phyloP scores from a whole-genome alignment of 768 basidiomycete genomes.

The Sporobolomyces pararoseus region DNA sequence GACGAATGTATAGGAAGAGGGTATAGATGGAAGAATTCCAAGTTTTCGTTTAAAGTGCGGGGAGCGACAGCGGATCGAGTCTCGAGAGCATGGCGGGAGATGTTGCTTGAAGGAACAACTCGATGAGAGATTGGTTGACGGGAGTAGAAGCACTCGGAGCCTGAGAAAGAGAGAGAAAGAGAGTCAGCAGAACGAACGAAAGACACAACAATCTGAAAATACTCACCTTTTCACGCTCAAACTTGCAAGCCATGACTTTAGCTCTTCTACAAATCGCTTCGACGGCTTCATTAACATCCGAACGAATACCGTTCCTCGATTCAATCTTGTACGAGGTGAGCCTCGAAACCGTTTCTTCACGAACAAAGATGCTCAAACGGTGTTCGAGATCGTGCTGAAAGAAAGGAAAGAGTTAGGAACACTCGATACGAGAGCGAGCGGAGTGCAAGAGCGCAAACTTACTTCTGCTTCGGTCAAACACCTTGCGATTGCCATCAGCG shows the following conservation, averaged over 20 bases:
- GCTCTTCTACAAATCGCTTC: constrained; percentile 74
- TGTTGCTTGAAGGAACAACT: constrained; percentile 77
- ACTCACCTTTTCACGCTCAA: constrained; percentile 73
- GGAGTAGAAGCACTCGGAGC: constrained; percentile 49
- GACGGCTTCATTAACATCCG: constrained; percentile 55
- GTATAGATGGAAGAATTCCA: not conserved
- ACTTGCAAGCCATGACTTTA: constrained; percentile 77
- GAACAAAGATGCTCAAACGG: constrained; percentile 81
- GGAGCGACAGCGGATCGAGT: constrained; percentile 77
- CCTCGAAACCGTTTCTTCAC: constrained; percentile 87
- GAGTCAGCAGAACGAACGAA: not conserved
- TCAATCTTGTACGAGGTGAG: constrained; percentile 58
- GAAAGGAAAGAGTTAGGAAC: constrained; percentile 11
- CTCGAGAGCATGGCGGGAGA: constrained; percentile 78
- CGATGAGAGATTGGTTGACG: constrained; percentile 69
- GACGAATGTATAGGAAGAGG: not conserved
- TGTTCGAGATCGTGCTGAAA: constrained; percentile 94
- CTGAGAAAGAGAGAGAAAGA: constrained; percentile 38
- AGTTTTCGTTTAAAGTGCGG: constrained; percentile 59
- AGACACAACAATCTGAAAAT: too few relatives aligned
- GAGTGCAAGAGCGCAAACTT: constrained; percentile 39
- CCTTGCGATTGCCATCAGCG: constrained; percentile 85
- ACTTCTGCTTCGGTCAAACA: constrained; percentile 90
- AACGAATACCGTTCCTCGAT: constrained; percentile 55
- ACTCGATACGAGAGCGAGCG: not conserved